These are phyloP conservation scores for Peniophora sp. DNA, from an alignment of 1,284 basidiomycete genomes.

Conservation along the genomic window DNA sequence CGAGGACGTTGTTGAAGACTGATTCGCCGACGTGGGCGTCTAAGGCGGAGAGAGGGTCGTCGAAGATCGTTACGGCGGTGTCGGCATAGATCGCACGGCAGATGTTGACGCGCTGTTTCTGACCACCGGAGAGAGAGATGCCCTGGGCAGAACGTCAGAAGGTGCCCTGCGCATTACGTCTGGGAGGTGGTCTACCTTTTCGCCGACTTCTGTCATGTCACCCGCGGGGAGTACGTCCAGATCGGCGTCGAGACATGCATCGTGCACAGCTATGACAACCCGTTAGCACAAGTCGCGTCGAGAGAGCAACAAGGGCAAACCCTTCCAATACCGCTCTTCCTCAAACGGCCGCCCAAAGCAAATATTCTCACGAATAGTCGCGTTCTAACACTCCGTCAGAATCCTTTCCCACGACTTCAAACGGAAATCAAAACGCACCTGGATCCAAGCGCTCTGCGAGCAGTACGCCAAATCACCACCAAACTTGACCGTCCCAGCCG, in stretches of 20 bases:
- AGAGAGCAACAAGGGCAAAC: constrained; percentile 29
- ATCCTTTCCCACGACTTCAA: too few species aligned
- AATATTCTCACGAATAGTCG: constrained; percentile 41
- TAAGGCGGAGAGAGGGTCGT: constrained; percentile 73
- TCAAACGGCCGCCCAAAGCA: constrained; percentile 65
- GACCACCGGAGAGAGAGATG: constrained; percentile 78
- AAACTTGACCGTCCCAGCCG: constrained; percentile 46
- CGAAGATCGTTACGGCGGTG: constrained; percentile 81
- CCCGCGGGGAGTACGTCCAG: constrained; percentile 76
- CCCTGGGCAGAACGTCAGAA: constrained; percentile 36
- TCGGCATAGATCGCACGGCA: constrained; percentile 82
- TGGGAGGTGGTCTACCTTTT: background rate
- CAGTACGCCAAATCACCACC: constrained; percentile 76
- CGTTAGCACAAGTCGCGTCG: too few species aligned
- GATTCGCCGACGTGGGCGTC: constrained; percentile 86
- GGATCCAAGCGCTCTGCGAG: constrained; percentile 85
- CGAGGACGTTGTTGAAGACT: constrained; percentile 71
- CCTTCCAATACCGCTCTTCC: constrained; percentile 62
- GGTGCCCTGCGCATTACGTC: background rate
- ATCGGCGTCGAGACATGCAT: constrained; percentile 59
- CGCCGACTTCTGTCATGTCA: constrained; percentile 72
- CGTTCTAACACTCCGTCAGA: background rate
- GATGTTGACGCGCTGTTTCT: constrained; percentile 71
- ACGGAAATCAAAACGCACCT: constrained; percentile 74
- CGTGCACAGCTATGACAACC: too few species aligned